phyloP scores from a whole-genome alignment of 176 grass and related monocot genomes.

The Triticum urartu region DNA sequence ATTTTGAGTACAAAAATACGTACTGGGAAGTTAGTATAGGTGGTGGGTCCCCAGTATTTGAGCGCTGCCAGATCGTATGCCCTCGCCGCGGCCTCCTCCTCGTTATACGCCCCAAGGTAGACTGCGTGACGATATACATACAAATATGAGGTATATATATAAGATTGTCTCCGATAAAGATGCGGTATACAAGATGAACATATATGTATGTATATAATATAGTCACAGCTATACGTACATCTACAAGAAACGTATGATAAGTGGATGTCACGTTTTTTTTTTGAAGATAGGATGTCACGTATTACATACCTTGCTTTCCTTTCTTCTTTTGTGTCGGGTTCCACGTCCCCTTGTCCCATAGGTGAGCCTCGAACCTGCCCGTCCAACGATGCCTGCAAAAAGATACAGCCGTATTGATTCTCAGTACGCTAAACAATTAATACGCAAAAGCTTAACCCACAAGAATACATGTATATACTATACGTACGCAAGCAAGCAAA shows the following conservation, averaged over 20 bases:
- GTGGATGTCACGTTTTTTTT: too few relatives aligned
- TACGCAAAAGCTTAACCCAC: background rate
- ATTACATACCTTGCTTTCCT: conserved; percentile 57
- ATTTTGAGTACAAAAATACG: background rate
- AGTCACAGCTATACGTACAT: background rate
- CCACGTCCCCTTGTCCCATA: conserved; percentile 77
- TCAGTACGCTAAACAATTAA: background rate
- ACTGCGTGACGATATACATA: conserved; percentile 14
- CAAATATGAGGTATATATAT: background rate
- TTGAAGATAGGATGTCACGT: too few relatives aligned
- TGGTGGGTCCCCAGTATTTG: conserved; percentile 70
- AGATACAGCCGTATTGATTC: background rate
- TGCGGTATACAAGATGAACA: background rate
- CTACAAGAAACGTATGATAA: background rate
- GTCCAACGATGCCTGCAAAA: conserved; percentile 62
- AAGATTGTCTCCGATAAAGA: background rate
- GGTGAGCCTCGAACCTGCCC: conserved; percentile 65
- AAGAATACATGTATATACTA: background rate
- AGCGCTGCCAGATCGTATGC: conserved; percentile 69
- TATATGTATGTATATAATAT: too few relatives aligned
- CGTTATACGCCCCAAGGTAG: conserved; percentile 67
- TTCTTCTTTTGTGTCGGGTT: conserved; percentile 78
- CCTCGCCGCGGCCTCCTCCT: conserved; percentile 71
- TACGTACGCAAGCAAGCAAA: background rate
- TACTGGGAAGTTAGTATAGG: conserved; percentile 70